Evolutionary conservation across 2,329 filamentous ascomycete genomes (phyloP).

Genomic region (Alternaria consortialis): DNA sequence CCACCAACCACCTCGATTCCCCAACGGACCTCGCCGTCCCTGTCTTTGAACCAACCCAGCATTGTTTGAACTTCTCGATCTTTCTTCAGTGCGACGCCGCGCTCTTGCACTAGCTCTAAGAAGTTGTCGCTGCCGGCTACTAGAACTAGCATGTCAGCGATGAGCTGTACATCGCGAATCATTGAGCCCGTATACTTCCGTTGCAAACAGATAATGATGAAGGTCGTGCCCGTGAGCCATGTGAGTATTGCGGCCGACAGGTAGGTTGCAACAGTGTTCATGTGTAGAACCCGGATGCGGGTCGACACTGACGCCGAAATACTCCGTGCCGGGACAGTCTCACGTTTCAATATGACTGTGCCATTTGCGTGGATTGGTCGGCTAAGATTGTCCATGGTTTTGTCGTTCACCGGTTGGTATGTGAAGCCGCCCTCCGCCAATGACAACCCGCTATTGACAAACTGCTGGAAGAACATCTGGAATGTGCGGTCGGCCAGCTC

Average conservation of each 20-base stretch:
- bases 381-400: too few species aligned
- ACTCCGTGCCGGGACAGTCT: too few species aligned
- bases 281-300: conserved; percentile 27
- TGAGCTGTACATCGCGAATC: conserved; percentile 32
- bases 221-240: conserved; percentile 30
- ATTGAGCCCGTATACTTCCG: conserved; percentile 26
- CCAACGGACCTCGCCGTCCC: conserved; percentile 30
- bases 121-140: conserved; percentile 37
- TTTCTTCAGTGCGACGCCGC: conserved; percentile 20
- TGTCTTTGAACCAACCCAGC: conserved; percentile 34
- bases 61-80: conserved; percentile 19
- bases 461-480: too few species aligned
- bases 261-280: conserved; percentile 31
- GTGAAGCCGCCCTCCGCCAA: too few species aligned
- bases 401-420: too few species aligned
- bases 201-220: conserved; percentile 23
- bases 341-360: too few species aligned
- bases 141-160: conserved; percentile 35
- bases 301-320: conserved; percentile 16
- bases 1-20: conserved; percentile 37
- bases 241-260: conserved; percentile 28
- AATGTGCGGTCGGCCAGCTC: too few species aligned
- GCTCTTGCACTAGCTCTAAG: conserved; percentile 26
- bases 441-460: too few species aligned
- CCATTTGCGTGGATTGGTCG: too few species aligned